Base-by-base conservation (phyloP, 345 rosid species). In the Raphanus sativus region DNA sequence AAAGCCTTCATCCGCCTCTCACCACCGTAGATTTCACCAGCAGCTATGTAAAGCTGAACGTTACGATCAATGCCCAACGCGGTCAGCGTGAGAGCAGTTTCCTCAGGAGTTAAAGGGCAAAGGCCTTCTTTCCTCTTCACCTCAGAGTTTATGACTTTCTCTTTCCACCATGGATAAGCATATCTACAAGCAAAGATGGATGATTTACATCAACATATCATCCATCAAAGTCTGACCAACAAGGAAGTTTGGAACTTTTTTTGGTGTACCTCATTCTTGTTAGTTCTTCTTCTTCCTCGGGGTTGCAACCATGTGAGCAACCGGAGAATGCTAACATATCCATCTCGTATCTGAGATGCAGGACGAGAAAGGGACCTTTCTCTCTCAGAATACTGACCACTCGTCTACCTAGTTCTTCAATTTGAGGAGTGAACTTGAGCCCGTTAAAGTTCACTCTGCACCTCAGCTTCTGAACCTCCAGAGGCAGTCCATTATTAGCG, bases 241-340 rank as follows among this genome's bases (percentile, higher is more conserved):
- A 63, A 76, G 50, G 16, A 71, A 69, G 11, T 34, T 45, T 4
- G 2, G 6, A 24, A 2, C 2, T 45, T 67, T 11, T 36, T 68
- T 21, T 50, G 26, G 6, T 65, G 12, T 82, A 92, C 99, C 99
- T 86, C 90, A 95, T 87, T 83, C 87, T 86, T 60, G 91, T 89
- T 69, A 95, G 84, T 71, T 92, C 91, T 42, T 92, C 92, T n/a
- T 83, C 90, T 79, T 95, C 99, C 58, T 86, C 90, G 24, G 25
- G 67, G 74, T 82, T 89, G 84, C 99, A 95, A 69, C 97, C 97
- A 77, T 84, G 96, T 45, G 98, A 88, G 83, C 99, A 95, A 54
- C 98, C 99, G 0, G 99, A 95, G 78, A 95, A 95, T 2, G 99
- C 92, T 77, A 95, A 69, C 99, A 95, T 95, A 82, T 95, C 99